phyloP scores from a whole-genome alignment of 805 yeast genomes.

The Torulaspora gathmanii region DNA sequence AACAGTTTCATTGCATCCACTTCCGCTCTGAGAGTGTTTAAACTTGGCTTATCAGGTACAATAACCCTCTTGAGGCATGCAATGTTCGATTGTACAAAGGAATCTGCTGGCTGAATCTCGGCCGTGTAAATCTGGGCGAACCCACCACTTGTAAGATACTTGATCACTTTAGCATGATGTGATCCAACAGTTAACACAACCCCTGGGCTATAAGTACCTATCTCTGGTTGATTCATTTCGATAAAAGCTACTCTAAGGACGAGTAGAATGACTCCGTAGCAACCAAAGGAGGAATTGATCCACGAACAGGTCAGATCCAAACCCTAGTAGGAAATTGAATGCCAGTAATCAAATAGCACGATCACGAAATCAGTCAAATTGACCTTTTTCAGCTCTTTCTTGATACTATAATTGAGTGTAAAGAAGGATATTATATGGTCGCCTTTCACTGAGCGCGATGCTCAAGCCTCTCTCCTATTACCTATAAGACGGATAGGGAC shows the following conservation, averaged over 20 bases:
- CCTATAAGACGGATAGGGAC: not conserved
- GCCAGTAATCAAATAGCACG: not conserved
- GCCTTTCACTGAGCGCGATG: slow-evolving; percentile 1
- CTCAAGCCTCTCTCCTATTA: slow-evolving; percentile 1
- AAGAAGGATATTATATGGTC: not conserved
- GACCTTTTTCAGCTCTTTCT: not conserved
- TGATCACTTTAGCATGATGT: slow-evolving; percentile 61
- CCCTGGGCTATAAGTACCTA: slow-evolving; percentile 67
- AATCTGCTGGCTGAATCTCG: slow-evolving; percentile 54
- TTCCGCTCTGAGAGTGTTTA: slow-evolving; percentile 83
- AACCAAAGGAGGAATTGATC: not conserved
- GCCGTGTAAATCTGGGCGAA: slow-evolving; percentile 93
- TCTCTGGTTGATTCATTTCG: slow-evolving; percentile 46
- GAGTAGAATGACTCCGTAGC: not conserved
- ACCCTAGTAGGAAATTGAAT: not conserved
- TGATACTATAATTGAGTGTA: not conserved
- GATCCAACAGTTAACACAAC: slow-evolving; percentile 78
- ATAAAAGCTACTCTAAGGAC: not conserved
- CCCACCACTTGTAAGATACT: slow-evolving; percentile 85
- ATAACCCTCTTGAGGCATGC: slow-evolving; percentile 94
- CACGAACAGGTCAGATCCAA: not conserved
- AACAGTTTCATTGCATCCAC: slow-evolving; percentile 95
- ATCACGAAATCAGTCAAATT: not conserved
- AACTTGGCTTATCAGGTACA: slow-evolving; percentile 83
- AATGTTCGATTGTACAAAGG: slow-evolving; percentile 43